Percentiles rank a stretch among this genome's conserved stretches.
Conservation (phyloP, 495 filamentous ascomycete genomes). For the Trichoderma parareesei region DNA sequence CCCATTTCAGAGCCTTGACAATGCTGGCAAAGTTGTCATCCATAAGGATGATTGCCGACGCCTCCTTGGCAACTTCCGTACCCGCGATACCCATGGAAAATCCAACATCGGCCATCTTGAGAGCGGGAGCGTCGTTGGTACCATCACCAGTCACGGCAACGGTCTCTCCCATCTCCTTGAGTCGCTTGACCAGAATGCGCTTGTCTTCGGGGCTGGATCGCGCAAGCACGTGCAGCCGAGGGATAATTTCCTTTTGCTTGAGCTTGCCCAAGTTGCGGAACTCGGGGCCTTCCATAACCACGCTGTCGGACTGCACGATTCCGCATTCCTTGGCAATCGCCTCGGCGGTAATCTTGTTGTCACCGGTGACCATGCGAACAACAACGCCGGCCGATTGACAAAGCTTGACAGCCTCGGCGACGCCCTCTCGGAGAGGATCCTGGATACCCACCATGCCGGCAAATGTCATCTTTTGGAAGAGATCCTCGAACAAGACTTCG, state of each 20-base stretch:
- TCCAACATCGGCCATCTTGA: slow-evolving; percentile 79
- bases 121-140: slow-evolving; percentile 81
- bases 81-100: slow-evolving; percentile 92
- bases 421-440: slow-evolving; percentile 77
- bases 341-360: slow-evolving; percentile 73
- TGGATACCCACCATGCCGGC: slow-evolving; percentile 79
- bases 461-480: slow-evolving; percentile 72
- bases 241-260: slow-evolving; percentile 65
- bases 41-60: slow-evolving; percentile 84
- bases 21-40: slow-evolving; percentile 87
- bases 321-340: slow-evolving; percentile 81
- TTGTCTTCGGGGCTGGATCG: slow-evolving; percentile 87
- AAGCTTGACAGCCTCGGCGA: slow-evolving; percentile 62
- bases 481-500: slow-evolving; percentile 53
- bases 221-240: slow-evolving; percentile 71
- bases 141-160: slow-evolving; percentile 85
- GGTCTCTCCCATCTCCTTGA: slow-evolving; percentile 69
- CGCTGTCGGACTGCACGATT: slow-evolving; percentile 63
- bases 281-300: slow-evolving; percentile 76
- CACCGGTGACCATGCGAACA: slow-evolving; percentile 87
- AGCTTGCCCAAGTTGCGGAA: slow-evolving; percentile 69
- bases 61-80: slow-evolving; percentile 90
- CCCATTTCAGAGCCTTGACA: slow-evolving; percentile 85
- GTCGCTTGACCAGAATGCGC: slow-evolving; percentile 63
- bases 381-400: slow-evolving; percentile 73